Evolutionary conservation across 176 grass and related monocot species (phyloP), one percentile per base, ranked within the genome.

Genomic region (Phoenix dactylifera): DNA sequence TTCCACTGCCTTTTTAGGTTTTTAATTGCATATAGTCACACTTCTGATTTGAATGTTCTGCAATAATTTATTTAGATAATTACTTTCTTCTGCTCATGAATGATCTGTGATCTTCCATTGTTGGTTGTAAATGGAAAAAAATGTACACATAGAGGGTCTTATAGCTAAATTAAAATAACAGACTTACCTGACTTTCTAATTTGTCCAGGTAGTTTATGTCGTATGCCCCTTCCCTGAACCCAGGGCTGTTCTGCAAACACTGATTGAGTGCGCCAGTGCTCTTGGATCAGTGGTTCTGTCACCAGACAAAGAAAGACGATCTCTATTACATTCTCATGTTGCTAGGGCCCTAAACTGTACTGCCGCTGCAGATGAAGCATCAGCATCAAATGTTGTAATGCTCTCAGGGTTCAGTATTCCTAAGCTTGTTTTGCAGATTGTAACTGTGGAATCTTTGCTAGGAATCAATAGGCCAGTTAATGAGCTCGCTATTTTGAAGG

Each of bases 201-300:
- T 22, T 56, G 54, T 71, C 57, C 73, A 95, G 90, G 90, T 92
- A 32, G 72, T 98, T 56, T 98, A 98, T 80, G 93, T 92, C 49
- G 76, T 98, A 24, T 98, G 93, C 60, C 93, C 93, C 22, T 98
- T 98, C 69, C 84, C 81, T 53, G 87, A 98, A 60, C 93, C 87
- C 17, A 83, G 66, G 60, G 78, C 87, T 35, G 74, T 98, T 61
- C 73, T 98, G 55, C 65, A 92, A 72, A 89, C 93, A 24, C 59
- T 98, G 69, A 76, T 98, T 32, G 93, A 98, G 59, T 88, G 81
- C 66, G 85, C 93, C 70, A 78, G 85, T 62, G 81, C 87, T 74
- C 69, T 98, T 79, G 93, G 93, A 26, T 91, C 80, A 74, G 74
- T 72, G 70, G 78, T 83, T 82, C 70, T 74, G 29, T 81, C 84